phyloP scores from a whole-genome alignment of 208 protist genomes.

The Leishmania turanica region DNA sequence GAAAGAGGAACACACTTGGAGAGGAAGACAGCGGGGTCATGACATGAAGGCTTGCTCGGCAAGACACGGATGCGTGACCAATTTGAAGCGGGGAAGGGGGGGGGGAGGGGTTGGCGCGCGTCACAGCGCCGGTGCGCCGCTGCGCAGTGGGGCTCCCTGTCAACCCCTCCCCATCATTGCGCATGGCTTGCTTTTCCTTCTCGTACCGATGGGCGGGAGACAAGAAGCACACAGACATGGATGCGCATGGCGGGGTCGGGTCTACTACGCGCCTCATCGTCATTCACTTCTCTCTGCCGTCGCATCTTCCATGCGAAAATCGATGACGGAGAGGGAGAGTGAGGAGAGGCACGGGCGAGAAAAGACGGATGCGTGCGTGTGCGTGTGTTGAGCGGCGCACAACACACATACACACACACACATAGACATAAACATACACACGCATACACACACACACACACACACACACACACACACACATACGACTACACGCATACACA shows the following conservation, averaged over 20 bases:
- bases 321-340: no score
- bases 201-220: no score
- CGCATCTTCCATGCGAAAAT: neutral
- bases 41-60: neutral
- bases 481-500: no score
- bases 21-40: neutral
- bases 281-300: neutral
- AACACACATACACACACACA: no score
- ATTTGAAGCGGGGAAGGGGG: neutral
- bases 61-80: neutral
- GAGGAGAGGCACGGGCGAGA: no score
- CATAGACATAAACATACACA: no score
- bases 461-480: no score
- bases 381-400: no score
- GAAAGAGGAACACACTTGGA: neutral
- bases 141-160: neutral
- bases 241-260: neutral
- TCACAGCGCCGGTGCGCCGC: neutral
- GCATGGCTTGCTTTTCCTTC: neutral
- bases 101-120: neutral
- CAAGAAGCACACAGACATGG: neutral
- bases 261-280: neutral
- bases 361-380: no score
- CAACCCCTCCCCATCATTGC: neutral
- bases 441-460: no score